Evolutionary conservation across 257 asterid genomes (phyloP), one percentile per base, ranked within the genome.

Genomic region (Solanum ossicruentum): DNA sequence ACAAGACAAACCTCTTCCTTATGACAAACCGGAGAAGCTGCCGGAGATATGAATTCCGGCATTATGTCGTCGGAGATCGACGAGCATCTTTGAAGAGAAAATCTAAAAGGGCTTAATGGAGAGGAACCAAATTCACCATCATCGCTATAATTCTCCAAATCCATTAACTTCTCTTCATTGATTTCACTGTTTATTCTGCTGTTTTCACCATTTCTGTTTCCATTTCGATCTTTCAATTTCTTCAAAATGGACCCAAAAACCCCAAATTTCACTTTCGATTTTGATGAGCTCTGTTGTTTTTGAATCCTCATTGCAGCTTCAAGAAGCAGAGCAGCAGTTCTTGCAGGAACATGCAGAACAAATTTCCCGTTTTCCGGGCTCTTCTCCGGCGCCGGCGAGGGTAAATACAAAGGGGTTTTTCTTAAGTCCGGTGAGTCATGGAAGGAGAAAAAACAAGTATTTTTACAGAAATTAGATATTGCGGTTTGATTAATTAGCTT

Each of bases 301-400:
- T 94, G 97, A 88, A 95, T 91, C 93, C 93, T 90, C 91, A 90
- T 88, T 23, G 99, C 98, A 18, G 99, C 97, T 83, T 95, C 98
- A 10, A 91, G 90, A 17, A 95, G 95, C 47, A 92, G 83, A 43
- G 95, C 86, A 83, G 97, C 93, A 49, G 98, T 93, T 13, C 85
- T 80, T 15, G 96, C 86, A 6, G 98, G 97, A 4, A 95, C 77
- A 87, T 92, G 94, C 81, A 93, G 91, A 84, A 90, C 90, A 51
- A 90, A 92, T 23, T 89, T 85, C 52, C 90, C 91, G 79, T 67
- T 88, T 20, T 91, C 41, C 86, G 5, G 83, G 13, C 73, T 88
- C 66, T 88, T 88, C 5, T 2, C 1, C 9, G 47, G 75, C 17
- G 70, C 86, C 73, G 96, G 97, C 4, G 95, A 91, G 0, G 79